These are phyloP conservation scores for Canavalia ensiformis DNA, from an alignment of 306 rosid species.

Conservation along the genomic window DNA sequence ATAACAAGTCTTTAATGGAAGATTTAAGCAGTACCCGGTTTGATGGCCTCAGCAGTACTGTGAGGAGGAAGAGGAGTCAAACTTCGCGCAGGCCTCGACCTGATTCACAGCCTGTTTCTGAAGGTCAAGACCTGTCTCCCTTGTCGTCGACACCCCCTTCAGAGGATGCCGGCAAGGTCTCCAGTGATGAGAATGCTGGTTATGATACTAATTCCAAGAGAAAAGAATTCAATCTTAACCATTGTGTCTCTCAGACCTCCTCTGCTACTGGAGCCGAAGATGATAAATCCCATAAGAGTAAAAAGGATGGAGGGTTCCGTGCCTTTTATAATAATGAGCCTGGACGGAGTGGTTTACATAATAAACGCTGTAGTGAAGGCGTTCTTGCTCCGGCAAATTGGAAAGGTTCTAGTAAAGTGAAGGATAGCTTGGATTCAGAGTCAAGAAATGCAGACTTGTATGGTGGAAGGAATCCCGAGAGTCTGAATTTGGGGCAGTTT, in stretches of 20 bases:
- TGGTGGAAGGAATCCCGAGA: constrained; percentile 68
- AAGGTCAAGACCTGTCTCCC: constrained; percentile 65
- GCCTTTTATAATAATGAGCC: constrained; percentile 65
- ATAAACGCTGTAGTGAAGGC: constrained; percentile 80
- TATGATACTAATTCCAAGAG: constrained; percentile 67
- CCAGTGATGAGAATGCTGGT: constrained; percentile 83
- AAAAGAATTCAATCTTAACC: constrained; percentile 79
- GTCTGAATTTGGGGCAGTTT: constrained; percentile 60
- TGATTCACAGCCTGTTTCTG: constrained; percentile 72
- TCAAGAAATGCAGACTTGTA: constrained; percentile 55
- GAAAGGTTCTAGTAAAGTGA: constrained; percentile 70
- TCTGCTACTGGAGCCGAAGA: constrained; percentile 54
- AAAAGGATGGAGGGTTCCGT: constrained; percentile 63
- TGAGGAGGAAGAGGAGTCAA: constrained; percentile 90
- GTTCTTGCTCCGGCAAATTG: constrained; percentile 94
- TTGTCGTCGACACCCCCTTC: constrained; percentile 72
- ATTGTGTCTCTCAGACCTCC: constrained; percentile 61
- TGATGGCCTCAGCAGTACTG: constrained; percentile 67
- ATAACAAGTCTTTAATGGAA: constrained; percentile 65
- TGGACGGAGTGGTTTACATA: constrained; percentile 56
- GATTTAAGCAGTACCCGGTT: constrained; percentile 62
- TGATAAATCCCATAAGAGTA: constrained; percentile 56
- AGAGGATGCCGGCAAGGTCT: constrained; percentile 75
- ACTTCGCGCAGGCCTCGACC: constrained; percentile 84
- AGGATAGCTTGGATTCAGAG: constrained; percentile 60